Base-by-base conservation (phyloP, 306 rosid species). In the Cucurbita pepo region DNA sequence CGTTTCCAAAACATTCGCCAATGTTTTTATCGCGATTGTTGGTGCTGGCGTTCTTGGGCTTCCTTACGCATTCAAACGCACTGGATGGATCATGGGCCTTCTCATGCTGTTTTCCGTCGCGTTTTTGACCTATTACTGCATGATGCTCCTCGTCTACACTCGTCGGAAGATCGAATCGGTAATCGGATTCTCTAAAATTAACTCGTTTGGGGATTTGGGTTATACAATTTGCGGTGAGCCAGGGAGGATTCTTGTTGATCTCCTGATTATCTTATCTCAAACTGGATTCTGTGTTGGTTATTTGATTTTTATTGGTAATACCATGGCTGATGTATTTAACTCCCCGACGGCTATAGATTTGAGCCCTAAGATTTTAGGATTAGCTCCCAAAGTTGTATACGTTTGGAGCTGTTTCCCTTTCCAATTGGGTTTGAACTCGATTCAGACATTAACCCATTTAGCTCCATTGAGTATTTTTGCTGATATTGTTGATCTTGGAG, bases 381-480 rank as follows among this genome's bases (percentile, higher is more conserved):
- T 82, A 69, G 64, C 75, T 2, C 82, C 90, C 6, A 86, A 83
- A 57, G 74, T 75, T 70, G 69, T 78, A 34, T 86, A 83, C 69
- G 80, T 83, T 30, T 81, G 84, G 87, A 84, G 80, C 0, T 83
- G 87, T 77, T 77, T 86, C 51, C 85, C 90, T 3, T 81, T 86
- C 13, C 87, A 86, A 51, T 58, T 86, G 58, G 90, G 87, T 15
- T 72, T 86, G 40, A 86, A 86, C 30, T 83, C 87, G 15, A 81
- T 83, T 25, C 10, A 60, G 30, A 83, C 87, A 3, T 48, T 86
- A 18, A 86, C 89, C 12, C 83, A 77, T 72, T 57, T 86, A 0
- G 87, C 90, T 52, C 88, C 84, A 19, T 64, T 86, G 79, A 86
- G 86, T 66, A 85, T 85, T 54, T 85, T 85, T 64, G 84, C 88